Base-by-base conservation (phyloP, 805 yeast genomes). In the Blastobotrys parvus region DNA sequence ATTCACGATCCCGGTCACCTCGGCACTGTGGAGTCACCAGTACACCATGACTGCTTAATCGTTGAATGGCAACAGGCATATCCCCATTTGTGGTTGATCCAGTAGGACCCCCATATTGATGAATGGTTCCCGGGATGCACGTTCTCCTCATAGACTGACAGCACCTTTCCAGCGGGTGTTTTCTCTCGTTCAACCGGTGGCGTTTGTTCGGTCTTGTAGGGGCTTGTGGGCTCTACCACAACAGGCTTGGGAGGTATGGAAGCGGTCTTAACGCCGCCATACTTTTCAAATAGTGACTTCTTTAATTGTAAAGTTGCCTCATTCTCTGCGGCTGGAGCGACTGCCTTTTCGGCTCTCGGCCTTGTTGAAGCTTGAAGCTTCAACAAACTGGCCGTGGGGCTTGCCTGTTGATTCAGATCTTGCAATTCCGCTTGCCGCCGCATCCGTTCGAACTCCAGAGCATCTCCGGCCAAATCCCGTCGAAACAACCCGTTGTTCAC, bases 381-480 rank as follows among this genome's bases (percentile, higher is more conserved):
- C 6, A 62, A 35, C 52, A 61, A 63, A 0, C 69, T 67, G 23
- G 65, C 64, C 0, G 79, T 74, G 10, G 80, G 80, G 18, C 72
- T 67, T 1, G 68, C 69, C 30, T 70, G 68, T 15, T 58, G 44
- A 37, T 58, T 59, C 7, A 63, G 42, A 5, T 67, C 57, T 3
- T 57, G 60, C 10, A 65, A 70, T 68, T 78, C 72, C 0, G 79
- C 79, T 49, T 73, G 70, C 49, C 60, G 58, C 51, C 71, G 74
- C 56, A 73, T 52, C 40, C 65, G 62, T 42, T 70, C 72, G 51
- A 75, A 68, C 44, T 74, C 74, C 16, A 63, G 59, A 7, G 82
- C 83, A 47, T 79, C 83, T 4, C 79, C 82, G 2, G 71, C 69
- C 37, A 69, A 55, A 49, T 72, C 71, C 27, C 78, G 67, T 17